A percentile compares a stretch with the other conserved stretches of the same genome.
phyloP scores from a whole-genome alignment of 164 flowering plant species.

The Piper betle region DNA sequence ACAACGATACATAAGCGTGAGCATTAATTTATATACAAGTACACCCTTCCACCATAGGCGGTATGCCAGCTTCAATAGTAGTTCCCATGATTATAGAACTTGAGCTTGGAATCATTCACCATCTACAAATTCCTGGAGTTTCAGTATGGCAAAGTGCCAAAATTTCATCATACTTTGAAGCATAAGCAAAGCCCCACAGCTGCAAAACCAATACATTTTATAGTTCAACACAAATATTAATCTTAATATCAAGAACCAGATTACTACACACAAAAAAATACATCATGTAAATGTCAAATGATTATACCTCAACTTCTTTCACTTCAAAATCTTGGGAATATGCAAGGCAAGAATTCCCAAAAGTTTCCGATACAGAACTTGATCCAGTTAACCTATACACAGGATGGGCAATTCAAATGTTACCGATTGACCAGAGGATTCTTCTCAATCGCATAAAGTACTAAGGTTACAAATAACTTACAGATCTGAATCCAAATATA shows the following conservation, averaged over 20 bases:
- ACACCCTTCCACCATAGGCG: too few species aligned
- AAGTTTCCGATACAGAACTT: slow-evolving; percentile 87
- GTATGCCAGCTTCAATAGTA: too few species aligned
- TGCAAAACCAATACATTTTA: slow-evolving; percentile 16
- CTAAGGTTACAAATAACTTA: slow-evolving; percentile 23
- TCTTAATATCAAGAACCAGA: not conserved
- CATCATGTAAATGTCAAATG: not conserved
- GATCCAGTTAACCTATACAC: slow-evolving; percentile 63
- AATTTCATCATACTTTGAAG: slow-evolving; percentile 72
- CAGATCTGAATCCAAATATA: slow-evolving; percentile 87
- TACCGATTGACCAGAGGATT: not conserved
- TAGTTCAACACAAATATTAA: not conserved
- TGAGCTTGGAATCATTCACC: slow-evolving; percentile 21
- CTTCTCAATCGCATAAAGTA: not conserved
- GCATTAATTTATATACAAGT: too few species aligned
- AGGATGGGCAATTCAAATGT: not conserved
- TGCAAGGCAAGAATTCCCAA: slow-evolving; percentile 89
- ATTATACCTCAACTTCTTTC: slow-evolving; percentile 86
- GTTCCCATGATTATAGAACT: not conserved
- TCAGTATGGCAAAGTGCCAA: slow-evolving; percentile 42
- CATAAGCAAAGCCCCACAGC: slow-evolving; percentile 92
- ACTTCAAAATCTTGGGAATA: slow-evolving; percentile 63
- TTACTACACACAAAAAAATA: not conserved
- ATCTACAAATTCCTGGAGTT: slow-evolving; percentile 70
- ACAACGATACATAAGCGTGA: too few species aligned